Conservation (phyloP, 768 basidiomycete species). For the Suillus paluster region DNA sequence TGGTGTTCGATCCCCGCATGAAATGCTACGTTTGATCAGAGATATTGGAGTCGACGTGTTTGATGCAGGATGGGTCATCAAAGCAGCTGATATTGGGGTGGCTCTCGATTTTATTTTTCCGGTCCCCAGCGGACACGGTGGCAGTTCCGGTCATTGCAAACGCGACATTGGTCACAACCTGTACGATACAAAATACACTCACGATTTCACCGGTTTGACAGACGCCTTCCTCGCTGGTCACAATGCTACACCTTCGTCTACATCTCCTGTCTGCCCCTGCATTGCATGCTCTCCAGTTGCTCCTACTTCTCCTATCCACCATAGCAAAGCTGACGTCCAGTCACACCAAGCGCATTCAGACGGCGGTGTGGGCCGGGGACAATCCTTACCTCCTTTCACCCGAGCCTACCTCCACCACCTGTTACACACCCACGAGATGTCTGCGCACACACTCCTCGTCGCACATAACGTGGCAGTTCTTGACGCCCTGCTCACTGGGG, state of each 20-base stretch:
- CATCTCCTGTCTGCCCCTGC: slow-evolving; percentile 48
- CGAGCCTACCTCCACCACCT: slow-evolving; percentile 85
- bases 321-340: slow-evolving; percentile 47
- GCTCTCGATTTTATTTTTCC: slow-evolving; percentile 84
- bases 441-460: slow-evolving; percentile 73
- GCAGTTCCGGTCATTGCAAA: background rate
- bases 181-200: slow-evolving; percentile 58
- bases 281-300: slow-evolving; percentile 57
- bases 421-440: slow-evolving; percentile 89
- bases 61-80: slow-evolving; percentile 73
- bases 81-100: slow-evolving; percentile 69
- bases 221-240: slow-evolving; percentile 34
- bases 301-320: slow-evolving; percentile 41
- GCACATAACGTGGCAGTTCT: slow-evolving; percentile 78
- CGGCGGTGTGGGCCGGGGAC: background rate
- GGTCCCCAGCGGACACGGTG: slow-evolving; percentile 20
- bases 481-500: slow-evolving; percentile 62
- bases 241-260: background rate
- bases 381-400: slow-evolving; percentile 39
- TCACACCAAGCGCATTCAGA: slow-evolving; percentile 18
- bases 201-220: slow-evolving; percentile 59
- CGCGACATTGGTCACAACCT: slow-evolving; percentile 73
- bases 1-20: slow-evolving; percentile 66
- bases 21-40: slow-evolving; percentile 67
- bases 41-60: slow-evolving; percentile 77